Conservation (phyloP, 2,329 filamentous ascomycete genomes). For the Canariomyces notabilis region DNA sequence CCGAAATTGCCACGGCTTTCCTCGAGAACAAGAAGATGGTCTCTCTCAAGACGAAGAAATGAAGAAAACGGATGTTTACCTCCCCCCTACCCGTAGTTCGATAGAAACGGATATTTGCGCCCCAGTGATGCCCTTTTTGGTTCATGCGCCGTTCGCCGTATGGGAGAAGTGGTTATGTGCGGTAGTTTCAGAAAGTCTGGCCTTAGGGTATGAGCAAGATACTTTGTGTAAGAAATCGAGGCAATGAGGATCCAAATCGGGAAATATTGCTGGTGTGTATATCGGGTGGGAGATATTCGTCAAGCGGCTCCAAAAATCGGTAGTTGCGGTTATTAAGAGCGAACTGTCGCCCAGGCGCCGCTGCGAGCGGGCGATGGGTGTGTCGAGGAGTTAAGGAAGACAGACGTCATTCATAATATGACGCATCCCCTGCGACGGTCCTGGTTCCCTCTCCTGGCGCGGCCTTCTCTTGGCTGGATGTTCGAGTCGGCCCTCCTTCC, state of each 20-base stretch:
- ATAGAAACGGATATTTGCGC: conserved; percentile 23
- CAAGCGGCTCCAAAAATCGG: conserved; percentile 1
- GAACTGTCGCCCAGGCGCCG: neutral
- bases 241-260: conserved; percentile 9
- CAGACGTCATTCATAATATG: conserved; percentile 36
- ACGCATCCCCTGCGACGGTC: conserved; percentile 35
- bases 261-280: conserved; percentile 1
- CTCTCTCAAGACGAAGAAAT: conserved; percentile 5
- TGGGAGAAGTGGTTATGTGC: conserved; percentile 26
- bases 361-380: neutral
- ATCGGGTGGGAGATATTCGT: conserved; percentile 6
- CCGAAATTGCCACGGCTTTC: conserved; percentile 4
- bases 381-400: neutral
- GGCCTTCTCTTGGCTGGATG: conserved; percentile 26
- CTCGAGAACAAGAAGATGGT: conserved; percentile 3
- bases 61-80: conserved; percentile 10
- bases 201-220: conserved; percentile 24
- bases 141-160: conserved; percentile 40
- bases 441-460: conserved; percentile 27
- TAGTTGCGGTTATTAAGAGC: conserved; percentile 1
- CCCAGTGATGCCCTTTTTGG: conserved; percentile 31
- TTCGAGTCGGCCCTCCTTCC: conserved; percentile 19
- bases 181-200: conserved; percentile 15
- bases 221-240: conserved; percentile 9
- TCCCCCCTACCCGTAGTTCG: conserved; percentile 5